Conservation (phyloP, 345 rosid species). For the Streptanthus diversifolius region DNA sequence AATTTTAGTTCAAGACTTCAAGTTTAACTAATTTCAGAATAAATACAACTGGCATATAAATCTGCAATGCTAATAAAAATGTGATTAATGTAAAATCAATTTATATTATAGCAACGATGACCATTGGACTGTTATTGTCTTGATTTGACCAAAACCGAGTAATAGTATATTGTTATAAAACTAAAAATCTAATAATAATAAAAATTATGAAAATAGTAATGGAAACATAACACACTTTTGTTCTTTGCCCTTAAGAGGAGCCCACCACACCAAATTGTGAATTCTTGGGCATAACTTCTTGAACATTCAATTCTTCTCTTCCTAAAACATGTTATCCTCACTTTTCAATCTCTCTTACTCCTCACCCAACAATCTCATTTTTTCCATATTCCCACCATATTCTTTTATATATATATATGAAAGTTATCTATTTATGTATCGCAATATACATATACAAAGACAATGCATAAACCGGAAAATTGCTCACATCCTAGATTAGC, state of each 20-base stretch:
- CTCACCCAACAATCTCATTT: conserved; percentile 21
- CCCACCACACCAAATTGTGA: conserved; percentile 35
- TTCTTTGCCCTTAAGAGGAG: conserved; percentile 29
- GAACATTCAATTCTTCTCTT: conserved; percentile 31
- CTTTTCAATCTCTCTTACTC: conserved; percentile 10
- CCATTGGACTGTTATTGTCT: not conserved
- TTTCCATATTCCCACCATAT: not conserved
- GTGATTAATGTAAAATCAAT: not conserved
- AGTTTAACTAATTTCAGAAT: not conserved
- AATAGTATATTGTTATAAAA: not conserved
- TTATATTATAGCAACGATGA: not conserved
- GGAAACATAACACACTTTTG: conserved; percentile 38
- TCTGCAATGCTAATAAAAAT: not conserved
- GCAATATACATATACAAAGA: not conserved
- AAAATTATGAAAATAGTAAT: conserved; percentile 29
- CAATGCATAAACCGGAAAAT: not conserved
- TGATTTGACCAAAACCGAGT: conserved; percentile 21
- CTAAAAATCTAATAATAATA: not conserved
- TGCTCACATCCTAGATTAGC: not conserved
- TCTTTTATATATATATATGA: not conserved
- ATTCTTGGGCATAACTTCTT: conserved; percentile 29
- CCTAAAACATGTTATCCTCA: conserved; percentile 29
- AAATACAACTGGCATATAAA: not conserved
- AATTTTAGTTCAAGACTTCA: not conserved
- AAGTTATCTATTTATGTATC: not conserved